Percentiles rank a stretch among this genome's conserved stretches.
Conservation (phyloP, 208 protist species). For the Polymyxa betae region DNA sequence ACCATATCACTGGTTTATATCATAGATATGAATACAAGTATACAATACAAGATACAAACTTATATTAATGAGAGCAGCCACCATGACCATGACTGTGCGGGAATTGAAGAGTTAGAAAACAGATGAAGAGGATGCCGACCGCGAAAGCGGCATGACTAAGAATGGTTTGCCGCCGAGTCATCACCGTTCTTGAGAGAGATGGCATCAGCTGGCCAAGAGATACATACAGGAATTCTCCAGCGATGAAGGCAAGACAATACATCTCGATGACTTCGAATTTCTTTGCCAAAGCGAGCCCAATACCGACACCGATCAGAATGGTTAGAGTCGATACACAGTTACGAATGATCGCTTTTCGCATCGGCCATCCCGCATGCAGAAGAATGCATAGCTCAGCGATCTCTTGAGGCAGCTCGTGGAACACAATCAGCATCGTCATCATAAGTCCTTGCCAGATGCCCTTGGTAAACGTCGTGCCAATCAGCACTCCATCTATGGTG, state of each 20-base stretch:
- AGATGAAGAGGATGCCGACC: not conserved
- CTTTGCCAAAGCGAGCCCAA: not conserved
- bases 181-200: not conserved
- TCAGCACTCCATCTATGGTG: slow-evolving; percentile 18
- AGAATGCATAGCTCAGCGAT: slow-evolving; percentile 51
- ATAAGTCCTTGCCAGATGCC: not conserved
- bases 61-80: no score
- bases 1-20: no score
- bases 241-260: slow-evolving; percentile 21
- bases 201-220: slow-evolving; percentile 12
- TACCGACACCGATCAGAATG: not conserved
- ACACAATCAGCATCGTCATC: not conserved
- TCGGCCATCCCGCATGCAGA: slow-evolving; percentile 32
- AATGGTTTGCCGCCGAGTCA: not conserved
- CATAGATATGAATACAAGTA: no score
- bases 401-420: slow-evolving; percentile 32
- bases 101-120: not conserved
- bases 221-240: slow-evolving; percentile 15
- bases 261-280: not conserved
- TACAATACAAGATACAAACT: no score
- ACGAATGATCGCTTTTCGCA: slow-evolving; percentile 25
- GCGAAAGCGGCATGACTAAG: not conserved
- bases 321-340: slow-evolving; percentile 18
- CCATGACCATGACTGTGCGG: not conserved
- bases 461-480: not conserved